Base-by-base conservation (phyloP, 2,329 filamentous ascomycete species). In the Nemania sp. region DNA sequence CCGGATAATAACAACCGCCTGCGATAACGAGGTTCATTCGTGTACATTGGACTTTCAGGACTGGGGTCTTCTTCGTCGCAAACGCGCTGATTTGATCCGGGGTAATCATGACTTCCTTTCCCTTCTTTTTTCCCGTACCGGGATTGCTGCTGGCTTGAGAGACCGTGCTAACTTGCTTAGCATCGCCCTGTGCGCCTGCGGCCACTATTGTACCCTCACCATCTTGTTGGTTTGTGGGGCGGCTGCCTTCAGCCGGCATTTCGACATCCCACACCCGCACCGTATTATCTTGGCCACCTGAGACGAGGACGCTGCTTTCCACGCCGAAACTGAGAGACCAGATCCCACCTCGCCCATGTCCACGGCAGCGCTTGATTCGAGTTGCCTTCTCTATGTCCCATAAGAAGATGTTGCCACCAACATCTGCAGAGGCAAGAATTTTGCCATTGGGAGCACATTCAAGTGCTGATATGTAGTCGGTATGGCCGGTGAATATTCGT, bases 21-120 rank as follows among this genome's bases (percentile, higher is more conserved):
- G 92, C 92, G 63, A 98, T 81, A 12, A 97, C 89, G 66, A 98
- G 77, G 74, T 99, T 99, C 91, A 97, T 97, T 62, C 92, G 83
- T 3, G 95, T 98, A 71, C 97, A 97, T 71, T 90, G 87, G 55
- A 96, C 93, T 77, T 94, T 95, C 76, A 96, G 91, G 11, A 98
- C 91, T 0, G 94, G 93, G 15, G 90, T 94, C 78, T 96, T 97
- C 84, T 99, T 99, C 3, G 95, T 98, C 0, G 92, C 88, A 73
- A 97, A 98, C 0, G 91, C 93, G 65, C 87, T 92, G 77, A 99
- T 96, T 77, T 98, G 95, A 72, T 99, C 95, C 0, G 92, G 89
- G 0, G 90, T 93, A 46, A 97, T 90, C 70, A 91, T 91, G 3
- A 92, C 91, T 70, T 97, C 94, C 75, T 97, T 97, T 57, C 85